phyloP scores from a whole-genome alignment of 345 rosid species.

The Salix udensis region DNA sequence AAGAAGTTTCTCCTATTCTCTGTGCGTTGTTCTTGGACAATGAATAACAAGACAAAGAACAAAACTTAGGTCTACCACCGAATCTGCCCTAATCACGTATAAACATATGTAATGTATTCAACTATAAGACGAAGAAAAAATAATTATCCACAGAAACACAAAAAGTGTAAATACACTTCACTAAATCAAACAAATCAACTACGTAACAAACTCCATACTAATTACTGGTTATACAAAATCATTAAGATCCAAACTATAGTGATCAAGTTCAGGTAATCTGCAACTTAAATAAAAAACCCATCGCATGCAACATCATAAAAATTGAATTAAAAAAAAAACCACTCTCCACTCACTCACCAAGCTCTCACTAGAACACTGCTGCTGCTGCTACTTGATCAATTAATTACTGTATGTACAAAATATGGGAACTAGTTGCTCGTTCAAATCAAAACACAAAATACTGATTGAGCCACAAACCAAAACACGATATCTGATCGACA shows the following conservation, averaged over 20 bases:
- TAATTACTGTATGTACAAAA: neutral
- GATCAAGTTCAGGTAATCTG: constrained; percentile 1
- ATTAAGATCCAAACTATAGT: constrained; percentile 18
- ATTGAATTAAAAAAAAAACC: neutral
- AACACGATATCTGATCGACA: constrained; percentile 16
- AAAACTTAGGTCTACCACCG: neutral
- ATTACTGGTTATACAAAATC: neutral
- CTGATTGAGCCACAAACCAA: constrained; percentile 34
- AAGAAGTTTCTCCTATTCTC: neutral
- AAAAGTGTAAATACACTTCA: constrained; percentile 1
- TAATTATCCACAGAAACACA: neutral
- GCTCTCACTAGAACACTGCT: constrained; percentile 19
- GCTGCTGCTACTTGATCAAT: neutral
- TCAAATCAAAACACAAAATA: constrained; percentile 15
- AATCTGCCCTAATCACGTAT: neutral
- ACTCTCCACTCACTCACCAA: constrained; percentile 14
- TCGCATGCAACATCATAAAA: constrained; percentile 4
- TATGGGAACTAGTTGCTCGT: neutral
- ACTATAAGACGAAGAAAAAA: neutral
- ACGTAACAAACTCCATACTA: neutral
- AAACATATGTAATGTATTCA: neutral
- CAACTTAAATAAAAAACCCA: constrained; percentile 4
- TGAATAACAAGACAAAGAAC: neutral
- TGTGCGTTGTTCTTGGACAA: neutral
- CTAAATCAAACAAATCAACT: neutral